Conservation (phyloP, 306 rosid species). For the Canavalia ensiformis region DNA sequence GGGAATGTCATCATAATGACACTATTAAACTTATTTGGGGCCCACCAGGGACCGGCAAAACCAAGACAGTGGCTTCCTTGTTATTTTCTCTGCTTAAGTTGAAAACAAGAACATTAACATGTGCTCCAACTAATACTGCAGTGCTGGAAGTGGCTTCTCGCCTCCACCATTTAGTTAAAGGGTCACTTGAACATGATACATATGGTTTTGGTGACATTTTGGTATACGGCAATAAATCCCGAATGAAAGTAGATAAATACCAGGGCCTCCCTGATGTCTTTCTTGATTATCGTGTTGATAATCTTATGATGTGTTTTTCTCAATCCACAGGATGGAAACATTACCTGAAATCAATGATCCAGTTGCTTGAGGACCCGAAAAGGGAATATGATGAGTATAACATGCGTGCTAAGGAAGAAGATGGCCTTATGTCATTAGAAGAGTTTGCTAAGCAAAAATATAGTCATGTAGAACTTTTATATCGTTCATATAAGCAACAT, state of each 20-base stretch:
- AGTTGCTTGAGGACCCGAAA: slow-evolving; percentile 43
- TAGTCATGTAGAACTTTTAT: background rate
- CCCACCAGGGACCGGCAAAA: slow-evolving; percentile 76
- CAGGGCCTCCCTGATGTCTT: slow-evolving; percentile 41
- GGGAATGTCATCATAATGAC: slow-evolving; percentile 44
- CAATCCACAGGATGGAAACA: slow-evolving; percentile 46
- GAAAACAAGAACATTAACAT: slow-evolving; percentile 60
- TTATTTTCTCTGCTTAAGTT: slow-evolving; percentile 48
- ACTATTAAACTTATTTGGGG: slow-evolving; percentile 73
- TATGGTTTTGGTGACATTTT: slow-evolving; percentile 52
- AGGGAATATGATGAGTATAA: slow-evolving; percentile 18
- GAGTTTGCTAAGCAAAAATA: slow-evolving; percentile 36
- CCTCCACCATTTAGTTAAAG: slow-evolving; percentile 31
- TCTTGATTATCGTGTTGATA: slow-evolving; percentile 41
- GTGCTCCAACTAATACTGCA: slow-evolving; percentile 76
- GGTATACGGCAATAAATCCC: slow-evolving; percentile 46
- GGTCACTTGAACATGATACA: background rate
- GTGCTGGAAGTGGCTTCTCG: slow-evolving; percentile 56
- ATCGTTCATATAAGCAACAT: slow-evolving; percentile 29
- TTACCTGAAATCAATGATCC: slow-evolving; percentile 38
- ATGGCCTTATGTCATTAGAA: slow-evolving; percentile 48
- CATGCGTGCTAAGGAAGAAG: background rate
- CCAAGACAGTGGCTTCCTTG: slow-evolving; percentile 64
- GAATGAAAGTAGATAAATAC: slow-evolving; percentile 50
- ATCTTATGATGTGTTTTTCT: slow-evolving; percentile 23